Percentiles rank a stretch among this genome's conserved stretches.
These are phyloP conservation scores for Heliamphora pulchella DNA, from an alignment of 179 eudicot species.

Conservation along the genomic window DNA sequence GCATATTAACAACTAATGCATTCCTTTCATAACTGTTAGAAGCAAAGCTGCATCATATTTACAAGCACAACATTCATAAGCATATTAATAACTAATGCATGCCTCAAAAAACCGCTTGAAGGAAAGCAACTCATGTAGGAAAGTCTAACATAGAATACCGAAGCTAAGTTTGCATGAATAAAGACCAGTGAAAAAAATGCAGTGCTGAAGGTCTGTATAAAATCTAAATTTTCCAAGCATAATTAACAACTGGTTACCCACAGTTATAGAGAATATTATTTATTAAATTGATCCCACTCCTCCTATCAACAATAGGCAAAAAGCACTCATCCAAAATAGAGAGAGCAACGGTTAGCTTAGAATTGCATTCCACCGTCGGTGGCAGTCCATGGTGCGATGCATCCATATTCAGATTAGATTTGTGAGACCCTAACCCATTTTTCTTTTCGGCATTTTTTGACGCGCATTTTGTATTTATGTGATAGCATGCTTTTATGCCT, in stretches of 20 bases:
- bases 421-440: no score
- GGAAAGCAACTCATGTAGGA: neutral
- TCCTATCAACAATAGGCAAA: constrained; percentile 80
- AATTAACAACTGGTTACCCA: constrained; percentile 47
- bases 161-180: neutral
- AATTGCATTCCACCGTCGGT: constrained; percentile 73
- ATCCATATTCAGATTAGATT: constrained; percentile 40
- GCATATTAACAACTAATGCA: neutral
- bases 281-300: constrained; percentile 79
- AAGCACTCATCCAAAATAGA: constrained; percentile 94
- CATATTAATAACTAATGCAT: no score
- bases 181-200: neutral
- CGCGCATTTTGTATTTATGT: no score
- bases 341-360: constrained; percentile 86
- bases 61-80: no score
- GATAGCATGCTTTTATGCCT: no score
- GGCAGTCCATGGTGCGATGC: constrained; percentile 40
- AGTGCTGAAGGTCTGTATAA: neutral
- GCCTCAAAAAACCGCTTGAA: neutral
- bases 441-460: no score
- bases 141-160: neutral
- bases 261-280: constrained; percentile 76
- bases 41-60: no score
- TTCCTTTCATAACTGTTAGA: neutral
- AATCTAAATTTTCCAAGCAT: neutral